Evolutionary conservation across 106 monocot species (phyloP), one percentile per base, ranked within the genome.

Genomic region (Dendrobium officinale): DNA sequence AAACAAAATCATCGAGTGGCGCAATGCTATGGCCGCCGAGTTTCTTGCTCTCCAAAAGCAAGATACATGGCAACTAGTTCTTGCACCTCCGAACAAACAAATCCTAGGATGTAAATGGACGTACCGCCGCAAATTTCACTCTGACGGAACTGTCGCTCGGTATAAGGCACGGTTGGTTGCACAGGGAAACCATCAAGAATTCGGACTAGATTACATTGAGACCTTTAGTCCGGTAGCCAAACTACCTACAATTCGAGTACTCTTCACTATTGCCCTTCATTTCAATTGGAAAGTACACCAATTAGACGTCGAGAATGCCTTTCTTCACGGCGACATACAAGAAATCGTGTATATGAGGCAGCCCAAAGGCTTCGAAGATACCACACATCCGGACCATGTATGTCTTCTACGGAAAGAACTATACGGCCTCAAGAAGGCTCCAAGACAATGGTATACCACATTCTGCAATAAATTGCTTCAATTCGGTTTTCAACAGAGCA

Each of bases 171-270:
- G 56, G 8, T 8, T 88, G 5, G 80, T 85, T 9, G 85, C 83
- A 73, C 48, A 41, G 27, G 77, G 73, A 0, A 82, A 73, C 48
- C 73, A 42, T 70, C 78, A 88, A 80, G 47, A 74, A 70, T 75
- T 79, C 49, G 75, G 78, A 70, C 20, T 82, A 0, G 74, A 87
- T 40, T 84, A 78, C 77, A 70, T 70, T 24, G 81, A 84, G 20
- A 82, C 74, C 31, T 87, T 84, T 45, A 84, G 78, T 87, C 84
- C 58, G 47, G 67, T 84, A 31, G 55, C 77, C 6, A 88, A 88
- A 59, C 19, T 61, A 19, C 58, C 73, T 7, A 74, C 55, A 20
- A 55, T 88, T 20, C 47, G 42, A 19, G 72, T 74, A 0, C 31
- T 84, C 3, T 31, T 84, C n/a, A 59, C 81, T 18, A n/a, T 87